Base-by-base conservation (phyloP, 192 early-diverging fungal genomes). In the Backusella australiensis region DNA sequence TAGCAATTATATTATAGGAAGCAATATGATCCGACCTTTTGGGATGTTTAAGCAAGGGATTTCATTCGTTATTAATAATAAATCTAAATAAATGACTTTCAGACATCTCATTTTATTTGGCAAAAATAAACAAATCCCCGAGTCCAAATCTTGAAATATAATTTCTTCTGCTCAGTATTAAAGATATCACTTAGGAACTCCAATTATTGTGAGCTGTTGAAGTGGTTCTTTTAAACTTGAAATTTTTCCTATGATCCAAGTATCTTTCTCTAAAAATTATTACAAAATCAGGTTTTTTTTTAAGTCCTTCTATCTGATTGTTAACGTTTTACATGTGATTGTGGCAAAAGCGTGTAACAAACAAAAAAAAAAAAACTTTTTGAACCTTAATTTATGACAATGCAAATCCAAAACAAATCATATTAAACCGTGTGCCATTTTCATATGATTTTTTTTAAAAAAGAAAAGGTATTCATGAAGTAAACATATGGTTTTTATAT, bases 331-430 rank as follows among this genome's bases (percentile, higher is more conserved):
- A 21, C 56, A 63, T 63, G 56, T 63, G 56, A 63, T 63, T 26
- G 56, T 63, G 56, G 23, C 56, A 63, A 63, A 29, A 26, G 11
- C 11, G 56, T 63, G 56, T 63, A 11, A 63, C 56, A 29, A 53
- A n/a, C 49, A 52, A 52, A 29, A 4, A 39, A 29, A 4, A 39
- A 38, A 39, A 39, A 39, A 1, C 38, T 3, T 56, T 56, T 56
- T 56, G 56, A 63, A 63, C 26, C 56, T 63, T 63, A 63, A 21
- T 26, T 39, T 63, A 63, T 63, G 56, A 63, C 56, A 63, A 29
- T 63, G 56, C 23, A 63, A 56, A 21, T 56, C n/a, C 53, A 56
- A 63, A 29, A 56, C 53, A 29, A 29, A 29, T 63, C 23, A 63
- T 39, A 39, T 63, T 63, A 63, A 63, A 29, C 23, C 9, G 12